Evolutionary conservation across 2,329 filamentous ascomycete species (phyloP).

Genomic region (Cladosporium sp.): DNA sequence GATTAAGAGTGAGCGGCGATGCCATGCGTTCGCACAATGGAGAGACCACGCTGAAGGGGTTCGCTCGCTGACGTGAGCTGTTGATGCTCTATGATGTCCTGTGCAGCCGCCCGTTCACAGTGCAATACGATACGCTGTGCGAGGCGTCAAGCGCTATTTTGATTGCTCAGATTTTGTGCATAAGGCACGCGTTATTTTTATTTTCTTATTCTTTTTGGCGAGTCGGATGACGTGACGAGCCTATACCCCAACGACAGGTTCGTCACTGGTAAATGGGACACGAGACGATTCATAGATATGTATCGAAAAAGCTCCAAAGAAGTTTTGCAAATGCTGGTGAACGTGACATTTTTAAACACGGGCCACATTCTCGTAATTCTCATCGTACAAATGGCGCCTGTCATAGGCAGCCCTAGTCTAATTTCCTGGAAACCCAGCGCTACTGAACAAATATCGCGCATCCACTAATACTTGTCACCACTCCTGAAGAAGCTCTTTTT

Average conservation of each 20-base stretch:
- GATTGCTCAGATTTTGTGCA: neutral
- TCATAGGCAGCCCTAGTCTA: neutral
- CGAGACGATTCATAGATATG: neutral
- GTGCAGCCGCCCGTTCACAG: neutral
- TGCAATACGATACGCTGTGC: neutral
- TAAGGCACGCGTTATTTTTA: neutral
- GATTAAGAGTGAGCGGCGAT: neutral
- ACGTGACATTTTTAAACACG: neutral
- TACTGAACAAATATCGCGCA: neutral
- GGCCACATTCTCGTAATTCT: neutral
- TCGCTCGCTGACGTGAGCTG: neutral
- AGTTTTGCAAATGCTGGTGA: neutral
- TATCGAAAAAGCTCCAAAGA: neutral
- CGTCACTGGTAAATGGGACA: neutral
- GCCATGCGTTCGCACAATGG: too few species aligned
- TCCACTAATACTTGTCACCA: neutral
- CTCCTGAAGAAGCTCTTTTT: slow-evolving; percentile 17
- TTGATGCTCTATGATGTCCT: neutral
- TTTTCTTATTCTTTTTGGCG: neutral
- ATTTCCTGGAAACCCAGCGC: neutral
- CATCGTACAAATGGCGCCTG: slow-evolving; percentile 5
- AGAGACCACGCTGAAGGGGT: neutral
- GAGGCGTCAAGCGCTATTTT: neutral
- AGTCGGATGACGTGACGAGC: neutral
- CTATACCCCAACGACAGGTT: slow-evolving; percentile 2